Evolutionary conservation across 225 moss, liverwort and hornwort species (phyloP).

Genomic region (Lunularia cruciata): DNA sequence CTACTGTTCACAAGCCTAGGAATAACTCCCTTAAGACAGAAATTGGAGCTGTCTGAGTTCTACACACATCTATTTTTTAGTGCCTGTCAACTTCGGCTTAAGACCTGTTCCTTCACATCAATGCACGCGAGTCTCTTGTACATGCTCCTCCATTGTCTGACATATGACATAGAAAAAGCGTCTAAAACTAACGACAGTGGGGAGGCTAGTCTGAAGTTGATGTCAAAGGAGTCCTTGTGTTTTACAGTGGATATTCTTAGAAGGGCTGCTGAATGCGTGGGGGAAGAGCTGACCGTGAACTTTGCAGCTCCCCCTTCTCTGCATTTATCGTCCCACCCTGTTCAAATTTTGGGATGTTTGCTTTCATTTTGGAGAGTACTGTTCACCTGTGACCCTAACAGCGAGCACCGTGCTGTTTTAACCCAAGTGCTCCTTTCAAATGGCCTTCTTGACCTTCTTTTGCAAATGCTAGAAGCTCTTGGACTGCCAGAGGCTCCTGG

Average conservation of each 20-base stretch:
- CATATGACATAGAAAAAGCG: constrained; percentile 29
- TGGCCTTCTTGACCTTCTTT: constrained; percentile 62
- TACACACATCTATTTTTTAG: constrained; percentile 22
- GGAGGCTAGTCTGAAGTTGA: not conserved
- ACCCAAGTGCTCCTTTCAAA: constrained; percentile 48
- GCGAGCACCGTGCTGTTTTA: constrained; percentile 20
- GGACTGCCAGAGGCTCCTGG: constrained; percentile 53
- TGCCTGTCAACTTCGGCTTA: constrained; percentile 28
- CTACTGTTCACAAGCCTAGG: constrained; percentile 61
- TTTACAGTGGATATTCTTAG: constrained; percentile 60
- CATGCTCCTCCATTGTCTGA: constrained; percentile 52
- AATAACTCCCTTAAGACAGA: constrained; percentile 10
- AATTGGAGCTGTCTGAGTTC: constrained; percentile 15
- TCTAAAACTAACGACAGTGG: not conserved
- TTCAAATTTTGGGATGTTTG: constrained; percentile 59
- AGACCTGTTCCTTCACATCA: constrained; percentile 37
- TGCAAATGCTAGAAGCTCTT: constrained; percentile 67
- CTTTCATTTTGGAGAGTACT: constrained; percentile 58
- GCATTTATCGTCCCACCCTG: constrained; percentile 39
- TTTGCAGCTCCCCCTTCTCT: constrained; percentile 17
- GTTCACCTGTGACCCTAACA: constrained; percentile 45
- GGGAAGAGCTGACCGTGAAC: constrained; percentile 3
- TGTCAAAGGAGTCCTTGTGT: constrained; percentile 29
- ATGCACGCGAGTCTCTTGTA: constrained; percentile 64
- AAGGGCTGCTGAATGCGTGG: constrained; percentile 47